Conservation (phyloP, 768 basidiomycete genomes). For the Lactifluus piperatus region DNA sequence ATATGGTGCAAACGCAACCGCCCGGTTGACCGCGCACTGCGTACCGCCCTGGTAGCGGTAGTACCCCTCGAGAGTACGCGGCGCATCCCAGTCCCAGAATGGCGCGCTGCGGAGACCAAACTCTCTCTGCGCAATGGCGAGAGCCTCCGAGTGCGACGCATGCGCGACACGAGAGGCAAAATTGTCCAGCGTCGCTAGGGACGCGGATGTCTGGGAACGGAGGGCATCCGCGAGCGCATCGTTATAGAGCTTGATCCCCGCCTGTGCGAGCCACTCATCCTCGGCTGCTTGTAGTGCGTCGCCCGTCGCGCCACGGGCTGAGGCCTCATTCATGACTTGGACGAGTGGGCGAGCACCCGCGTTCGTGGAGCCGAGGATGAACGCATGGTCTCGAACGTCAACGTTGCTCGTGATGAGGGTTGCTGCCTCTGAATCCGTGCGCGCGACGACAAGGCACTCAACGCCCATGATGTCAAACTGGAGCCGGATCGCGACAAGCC, state of each 20-base stretch:
- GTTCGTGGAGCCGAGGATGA: conserved; percentile 91
- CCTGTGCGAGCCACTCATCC: conserved; percentile 75
- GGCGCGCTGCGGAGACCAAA: conserved; percentile 68
- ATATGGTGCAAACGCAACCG: conserved; percentile 88
- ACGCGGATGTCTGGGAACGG: conserved; percentile 44
- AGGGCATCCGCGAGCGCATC: conserved; percentile 61
- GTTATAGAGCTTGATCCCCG: conserved; percentile 74
- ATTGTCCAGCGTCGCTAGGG: conserved; percentile 40
- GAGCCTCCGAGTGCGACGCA: conserved; percentile 59
- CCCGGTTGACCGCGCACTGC: conserved; percentile 86
- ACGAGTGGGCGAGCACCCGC: conserved; percentile 60
- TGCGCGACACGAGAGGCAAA: conserved; percentile 59
- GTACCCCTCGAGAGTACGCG: conserved; percentile 91
- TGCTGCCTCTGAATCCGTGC: conserved; percentile 96
- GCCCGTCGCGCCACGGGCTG: conserved; percentile 70
- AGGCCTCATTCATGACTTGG: conserved; percentile 75
- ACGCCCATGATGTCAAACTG: conserved; percentile 99
- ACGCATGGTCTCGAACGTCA: conserved; percentile 93
- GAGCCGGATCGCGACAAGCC: conserved; percentile 91
- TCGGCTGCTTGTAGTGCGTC: conserved; percentile 79
- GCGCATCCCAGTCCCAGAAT: conserved; percentile 93
- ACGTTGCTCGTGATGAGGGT: conserved; percentile 96
- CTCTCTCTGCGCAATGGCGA: conserved; percentile 67
- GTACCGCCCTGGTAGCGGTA: conserved; percentile 98
- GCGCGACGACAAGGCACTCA: conserved; percentile 84